These are phyloP conservation scores for Zymoseptoria passerinii DNA, from an alignment of 2,329 filamentous ascomycete genomes.

Conservation along the genomic window DNA sequence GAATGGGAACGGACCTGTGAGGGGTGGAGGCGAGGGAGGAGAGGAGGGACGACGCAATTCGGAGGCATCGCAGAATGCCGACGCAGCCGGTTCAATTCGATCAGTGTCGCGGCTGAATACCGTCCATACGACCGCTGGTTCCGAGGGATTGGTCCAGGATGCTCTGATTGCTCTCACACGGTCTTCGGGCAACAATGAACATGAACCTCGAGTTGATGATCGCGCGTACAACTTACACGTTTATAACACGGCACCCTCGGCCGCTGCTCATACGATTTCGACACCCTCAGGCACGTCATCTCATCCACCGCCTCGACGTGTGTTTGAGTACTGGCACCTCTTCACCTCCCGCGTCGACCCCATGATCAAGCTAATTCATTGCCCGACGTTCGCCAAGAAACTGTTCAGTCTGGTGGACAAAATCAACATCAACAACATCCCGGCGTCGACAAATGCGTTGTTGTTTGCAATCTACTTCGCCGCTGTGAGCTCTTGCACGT, in stretches of 20 bases:
- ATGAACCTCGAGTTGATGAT: slow-evolving; percentile 12
- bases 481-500: slow-evolving; percentile 20
- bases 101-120: background rate
- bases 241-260: background rate
- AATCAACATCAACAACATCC: slow-evolving; percentile 3
- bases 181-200: slow-evolving; percentile 8
- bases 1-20: background rate
- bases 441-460: slow-evolving; percentile 13
- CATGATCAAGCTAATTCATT: slow-evolving; percentile 23
- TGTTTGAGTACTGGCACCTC: slow-evolving; percentile 24
- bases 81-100: background rate
- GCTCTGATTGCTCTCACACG: slow-evolving; percentile 22
- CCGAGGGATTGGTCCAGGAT: slow-evolving; percentile 21
- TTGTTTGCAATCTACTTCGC: slow-evolving; percentile 22
- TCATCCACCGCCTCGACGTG: slow-evolving; percentile 13
- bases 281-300: background rate
- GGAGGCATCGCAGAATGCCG: background rate
- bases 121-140: slow-evolving; percentile 2
- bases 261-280: background rate
- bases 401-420: slow-evolving; percentile 14
- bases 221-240: slow-evolving; percentile 4
- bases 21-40: background rate
- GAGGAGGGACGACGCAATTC: background rate
- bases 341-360: slow-evolving; percentile 22
- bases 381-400: slow-evolving; percentile 17